phyloP scores from a whole-genome alignment of 495 filamentous ascomycete species.

The Tuber brumale region DNA sequence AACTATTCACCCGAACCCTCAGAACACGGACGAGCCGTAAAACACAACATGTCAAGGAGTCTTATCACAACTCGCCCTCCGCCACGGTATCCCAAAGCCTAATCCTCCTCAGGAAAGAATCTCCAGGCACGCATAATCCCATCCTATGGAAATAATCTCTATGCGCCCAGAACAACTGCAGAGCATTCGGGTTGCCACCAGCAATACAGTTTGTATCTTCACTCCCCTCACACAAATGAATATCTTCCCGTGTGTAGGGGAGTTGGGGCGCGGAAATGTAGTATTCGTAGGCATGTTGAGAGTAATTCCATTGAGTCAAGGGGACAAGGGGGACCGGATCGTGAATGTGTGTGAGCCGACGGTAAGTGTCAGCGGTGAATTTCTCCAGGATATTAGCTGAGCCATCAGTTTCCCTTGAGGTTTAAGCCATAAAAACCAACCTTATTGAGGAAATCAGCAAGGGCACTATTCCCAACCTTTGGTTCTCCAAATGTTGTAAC shows the following conservation, averaged over 20 bases:
- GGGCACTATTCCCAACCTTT: slow-evolving; percentile 65
- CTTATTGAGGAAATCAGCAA: slow-evolving; percentile 50
- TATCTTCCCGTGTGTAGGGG: slow-evolving; percentile 58
- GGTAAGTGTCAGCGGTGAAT: slow-evolving; percentile 60
- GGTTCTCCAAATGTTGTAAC: slow-evolving; percentile 95
- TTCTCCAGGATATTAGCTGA: slow-evolving; percentile 51
- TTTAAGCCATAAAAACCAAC: background rate
- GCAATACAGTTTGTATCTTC: slow-evolving; percentile 65
- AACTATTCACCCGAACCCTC: background rate
- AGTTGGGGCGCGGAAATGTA: slow-evolving; percentile 68
- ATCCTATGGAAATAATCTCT: slow-evolving; percentile 94
- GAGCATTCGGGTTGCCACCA: slow-evolving; percentile 61
- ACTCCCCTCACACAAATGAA: slow-evolving; percentile 64
- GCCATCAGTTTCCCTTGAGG: background rate
- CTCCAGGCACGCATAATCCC: slow-evolving; percentile 74
- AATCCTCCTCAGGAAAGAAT: slow-evolving; percentile 30
- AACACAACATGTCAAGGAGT: background rate
- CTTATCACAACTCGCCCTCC: background rate
- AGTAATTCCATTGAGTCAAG: slow-evolving; percentile 77
- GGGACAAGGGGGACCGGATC: slow-evolving; percentile 90
- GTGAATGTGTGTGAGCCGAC: slow-evolving; percentile 74
- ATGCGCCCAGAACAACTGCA: slow-evolving; percentile 92
- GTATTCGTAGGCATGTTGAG: slow-evolving; percentile 75
- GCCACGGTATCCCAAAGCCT: slow-evolving; percentile 14
- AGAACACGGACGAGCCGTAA: background rate